Percentiles rank a stretch among this genome's conserved stretches.
phyloP scores from a whole-genome alignment of 192 early-diverging fungal species.

The Haplosporangium gracile region DNA sequence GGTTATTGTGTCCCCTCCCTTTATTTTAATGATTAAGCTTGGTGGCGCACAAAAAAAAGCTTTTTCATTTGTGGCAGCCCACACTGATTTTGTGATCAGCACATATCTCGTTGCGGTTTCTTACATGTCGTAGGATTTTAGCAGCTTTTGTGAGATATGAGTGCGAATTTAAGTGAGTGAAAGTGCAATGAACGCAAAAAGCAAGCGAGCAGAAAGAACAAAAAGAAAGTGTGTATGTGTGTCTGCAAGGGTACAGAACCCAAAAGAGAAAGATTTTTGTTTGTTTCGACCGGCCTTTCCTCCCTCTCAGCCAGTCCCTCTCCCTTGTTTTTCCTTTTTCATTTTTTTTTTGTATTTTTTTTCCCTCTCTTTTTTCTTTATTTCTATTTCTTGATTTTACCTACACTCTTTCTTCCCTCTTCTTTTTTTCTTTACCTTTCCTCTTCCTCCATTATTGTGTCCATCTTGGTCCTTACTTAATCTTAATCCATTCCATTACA shows the following conservation, averaged over 20 bases:
- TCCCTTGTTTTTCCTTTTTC: not conserved
- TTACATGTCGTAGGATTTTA: too few relatives aligned
- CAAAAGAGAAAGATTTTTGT: too few relatives aligned
- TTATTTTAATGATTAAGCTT: not conserved
- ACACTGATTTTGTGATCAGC: too few relatives aligned
- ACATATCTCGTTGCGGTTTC: too few relatives aligned
- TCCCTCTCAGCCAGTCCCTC: too few relatives aligned
- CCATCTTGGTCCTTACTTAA: not conserved
- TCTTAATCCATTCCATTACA: not conserved
- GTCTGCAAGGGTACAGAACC: too few relatives aligned
- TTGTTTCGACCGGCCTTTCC: too few relatives aligned
- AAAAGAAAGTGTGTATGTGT: too few relatives aligned
- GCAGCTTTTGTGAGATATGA: too few relatives aligned
- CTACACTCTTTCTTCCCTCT: not conserved
- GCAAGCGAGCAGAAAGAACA: too few relatives aligned
- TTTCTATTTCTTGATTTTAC: not conserved
- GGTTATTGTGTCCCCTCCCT: not conserved
- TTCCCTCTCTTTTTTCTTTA: not conserved
- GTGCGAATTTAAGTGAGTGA: too few relatives aligned
- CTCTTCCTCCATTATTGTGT: not conserved
- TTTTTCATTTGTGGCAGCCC: not conserved
- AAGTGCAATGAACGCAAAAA: too few relatives aligned
- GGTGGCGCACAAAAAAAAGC: not conserved
- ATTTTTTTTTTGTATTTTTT: not conserved
- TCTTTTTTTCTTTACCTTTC: slow-evolving; percentile 1